Percentiles rank a stretch among this genome's conserved stretches.
These are phyloP conservation scores for Nannochloris sp. DNA, from an alignment of 139 green algal genomes.

Conservation along the genomic window DNA sequence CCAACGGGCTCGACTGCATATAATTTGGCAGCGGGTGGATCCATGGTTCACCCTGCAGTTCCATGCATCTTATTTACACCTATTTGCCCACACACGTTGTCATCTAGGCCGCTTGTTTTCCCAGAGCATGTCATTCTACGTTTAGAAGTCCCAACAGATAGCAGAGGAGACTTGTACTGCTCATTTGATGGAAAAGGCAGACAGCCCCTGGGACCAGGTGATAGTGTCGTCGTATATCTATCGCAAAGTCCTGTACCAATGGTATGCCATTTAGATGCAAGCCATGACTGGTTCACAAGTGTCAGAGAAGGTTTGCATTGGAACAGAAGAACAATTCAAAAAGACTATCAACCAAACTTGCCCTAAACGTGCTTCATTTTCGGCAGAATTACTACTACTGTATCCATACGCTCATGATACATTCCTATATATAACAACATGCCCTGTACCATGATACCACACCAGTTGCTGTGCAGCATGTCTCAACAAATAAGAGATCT, in stretches of 20 bases:
- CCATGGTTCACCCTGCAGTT: slow-evolving; percentile 26
- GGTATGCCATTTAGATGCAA: slow-evolving; percentile 56
- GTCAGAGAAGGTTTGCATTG: slow-evolving; percentile 49
- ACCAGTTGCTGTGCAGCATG: too few species aligned
- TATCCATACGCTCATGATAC: too few species aligned
- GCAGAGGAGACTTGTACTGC: slow-evolving; percentile 56
- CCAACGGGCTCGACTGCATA: slow-evolving; percentile 89
- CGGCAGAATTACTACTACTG: too few species aligned
- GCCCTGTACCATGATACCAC: too few species aligned
- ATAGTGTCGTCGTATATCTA: slow-evolving; percentile 59
- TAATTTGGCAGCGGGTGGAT: slow-evolving; percentile 65
- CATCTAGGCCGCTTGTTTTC: slow-evolving; percentile 60
- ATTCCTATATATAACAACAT: too few species aligned
- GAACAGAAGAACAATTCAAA: slow-evolving; percentile 5
- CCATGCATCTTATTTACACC: slow-evolving; percentile 53
- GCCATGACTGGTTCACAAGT: slow-evolving; percentile 67
- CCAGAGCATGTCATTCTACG: slow-evolving; percentile 56
- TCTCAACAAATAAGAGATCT: too few species aligned
- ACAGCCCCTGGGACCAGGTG: slow-evolving; percentile 38
- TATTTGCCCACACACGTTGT: slow-evolving; percentile 68
- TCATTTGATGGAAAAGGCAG: slow-evolving; percentile 58
- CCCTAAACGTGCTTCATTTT: too few species aligned
- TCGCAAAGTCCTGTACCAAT: slow-evolving; percentile 48
- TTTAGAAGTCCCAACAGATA: slow-evolving; percentile 61
- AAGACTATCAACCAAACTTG: not conserved